These are phyloP conservation scores for Aspergillus jensenii DNA, from an alignment of 2,329 filamentous ascomycete species.

Conservation along the genomic window DNA sequence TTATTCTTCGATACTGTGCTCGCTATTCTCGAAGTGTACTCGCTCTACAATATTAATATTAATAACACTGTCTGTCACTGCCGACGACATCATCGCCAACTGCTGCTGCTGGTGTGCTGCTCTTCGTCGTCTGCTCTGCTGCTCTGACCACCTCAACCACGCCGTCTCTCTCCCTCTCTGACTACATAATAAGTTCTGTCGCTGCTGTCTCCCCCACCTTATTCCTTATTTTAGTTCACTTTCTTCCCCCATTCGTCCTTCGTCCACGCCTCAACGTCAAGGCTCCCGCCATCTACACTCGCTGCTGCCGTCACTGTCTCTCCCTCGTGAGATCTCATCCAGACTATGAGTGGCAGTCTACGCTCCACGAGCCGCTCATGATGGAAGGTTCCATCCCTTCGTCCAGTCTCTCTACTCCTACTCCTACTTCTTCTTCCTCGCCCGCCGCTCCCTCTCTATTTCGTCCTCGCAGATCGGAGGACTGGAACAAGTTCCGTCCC, in stretches of 20 bases:
- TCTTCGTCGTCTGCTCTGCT: not conserved
- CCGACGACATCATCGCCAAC: constrained; percentile 4
- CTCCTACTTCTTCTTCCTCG: constrained; percentile 15
- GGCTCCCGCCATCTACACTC: not conserved
- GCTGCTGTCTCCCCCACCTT: not conserved
- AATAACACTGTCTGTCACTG: not conserved
- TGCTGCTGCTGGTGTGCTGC: not conserved
- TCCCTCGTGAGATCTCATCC: not conserved
- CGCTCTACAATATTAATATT: not conserved
- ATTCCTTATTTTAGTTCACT: not conserved
- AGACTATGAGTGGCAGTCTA: constrained; percentile 21
- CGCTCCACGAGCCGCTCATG: constrained; percentile 15
- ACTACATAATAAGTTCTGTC: constrained; percentile 6
- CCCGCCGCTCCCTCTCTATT: constrained; percentile 23
- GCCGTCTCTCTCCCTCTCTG: constrained; percentile 1
- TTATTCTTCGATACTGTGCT: not conserved
- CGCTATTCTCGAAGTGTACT: not conserved
- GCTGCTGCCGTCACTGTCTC: not conserved
- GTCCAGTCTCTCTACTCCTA: constrained; percentile 16
- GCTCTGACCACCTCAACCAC: constrained; percentile 7
- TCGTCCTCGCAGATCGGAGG: constrained; percentile 36
- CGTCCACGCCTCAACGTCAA: constrained; percentile 1
- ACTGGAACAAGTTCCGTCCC: constrained; percentile 37
- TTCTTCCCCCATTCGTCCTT: not conserved
- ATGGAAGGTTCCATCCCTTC: constrained; percentile 27